Evolutionary conservation across 495 filamentous ascomycete genomes (phyloP).

Genomic region (Daldinia grandis): DNA sequence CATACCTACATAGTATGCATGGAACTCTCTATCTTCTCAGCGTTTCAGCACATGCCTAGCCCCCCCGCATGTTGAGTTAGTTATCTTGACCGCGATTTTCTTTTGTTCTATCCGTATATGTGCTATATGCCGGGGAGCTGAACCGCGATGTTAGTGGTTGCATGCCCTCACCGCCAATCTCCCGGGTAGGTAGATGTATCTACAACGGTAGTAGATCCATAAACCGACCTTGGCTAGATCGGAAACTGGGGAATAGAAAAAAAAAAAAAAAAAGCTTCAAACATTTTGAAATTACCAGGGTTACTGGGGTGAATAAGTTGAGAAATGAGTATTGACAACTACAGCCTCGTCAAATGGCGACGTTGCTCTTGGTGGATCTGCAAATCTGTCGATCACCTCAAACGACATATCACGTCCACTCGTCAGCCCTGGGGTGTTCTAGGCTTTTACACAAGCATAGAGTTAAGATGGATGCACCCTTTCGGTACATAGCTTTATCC

Average conservation of each 20-base stretch:
- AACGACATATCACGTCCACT: conserved; percentile 36
- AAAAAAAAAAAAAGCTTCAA: conserved; percentile 12
- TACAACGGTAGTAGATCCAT: conserved; percentile 26
- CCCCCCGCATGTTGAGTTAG: conserved; percentile 35
- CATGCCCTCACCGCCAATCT: conserved; percentile 41
- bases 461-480: conserved; percentile 13
- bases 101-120: conserved; percentile 19
- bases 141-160: conserved; percentile 23
- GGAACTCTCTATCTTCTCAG: conserved; percentile 11
- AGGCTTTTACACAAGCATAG: conserved; percentile 26
- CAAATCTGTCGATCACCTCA: conserved; percentile 40
- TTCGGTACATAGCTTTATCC: conserved; percentile 21
- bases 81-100: conserved; percentile 36
- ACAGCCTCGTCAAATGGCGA: conserved; percentile 41
- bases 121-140: conserved; percentile 35
- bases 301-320: conserved; percentile 8
- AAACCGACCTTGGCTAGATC: conserved; percentile 14
- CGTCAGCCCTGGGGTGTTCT: conserved; percentile 40
- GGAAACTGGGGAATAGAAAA: conserved; percentile 10
- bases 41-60: conserved; percentile 24
- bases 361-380: conserved; percentile 39
- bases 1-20: conserved; percentile 18
- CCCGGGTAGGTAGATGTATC: conserved; percentile 2
- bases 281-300: conserved; percentile 2
- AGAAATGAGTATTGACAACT: conserved; percentile 8